Conservation (phyloP, 2,329 filamentous ascomycete species). For the Ascochyta viciae-villosae region DNA sequence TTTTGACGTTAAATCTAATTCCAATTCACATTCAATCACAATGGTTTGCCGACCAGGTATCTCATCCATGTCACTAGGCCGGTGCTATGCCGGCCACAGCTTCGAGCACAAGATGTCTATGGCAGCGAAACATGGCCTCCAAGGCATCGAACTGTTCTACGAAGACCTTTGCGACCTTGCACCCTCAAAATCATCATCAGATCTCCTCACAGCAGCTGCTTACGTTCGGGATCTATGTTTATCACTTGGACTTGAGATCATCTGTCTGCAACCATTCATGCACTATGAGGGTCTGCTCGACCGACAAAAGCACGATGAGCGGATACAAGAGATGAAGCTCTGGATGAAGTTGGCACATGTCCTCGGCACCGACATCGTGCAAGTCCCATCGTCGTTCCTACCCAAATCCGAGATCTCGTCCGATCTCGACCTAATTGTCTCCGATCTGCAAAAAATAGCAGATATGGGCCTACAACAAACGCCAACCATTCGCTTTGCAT, state of each 20-base stretch:
- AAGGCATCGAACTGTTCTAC: slow-evolving; percentile 78
- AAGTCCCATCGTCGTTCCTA: slow-evolving; percentile 76
- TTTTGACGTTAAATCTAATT: background rate
- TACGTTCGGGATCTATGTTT: slow-evolving; percentile 65
- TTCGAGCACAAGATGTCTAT: slow-evolving; percentile 72
- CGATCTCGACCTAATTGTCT: slow-evolving; percentile 63
- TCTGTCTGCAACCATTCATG: slow-evolving; percentile 78
- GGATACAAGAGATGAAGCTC: slow-evolving; percentile 68
- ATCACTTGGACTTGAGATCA: slow-evolving; percentile 62
- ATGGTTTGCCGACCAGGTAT: slow-evolving; percentile 70
- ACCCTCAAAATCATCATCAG: slow-evolving; percentile 50
- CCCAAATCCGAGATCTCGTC: slow-evolving; percentile 58
- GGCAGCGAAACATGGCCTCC: slow-evolving; percentile 69
- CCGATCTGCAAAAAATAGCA: slow-evolving; percentile 69
- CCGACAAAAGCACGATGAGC: slow-evolving; percentile 62
- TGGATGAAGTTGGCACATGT: slow-evolving; percentile 73
- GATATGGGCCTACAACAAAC: slow-evolving; percentile 67
- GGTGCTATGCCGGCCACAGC: slow-evolving; percentile 70
- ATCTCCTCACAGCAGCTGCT: slow-evolving; percentile 65
- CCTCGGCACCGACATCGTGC: slow-evolving; percentile 73
- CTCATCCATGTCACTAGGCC: slow-evolving; percentile 78
- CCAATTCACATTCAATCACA: slow-evolving; percentile 9
- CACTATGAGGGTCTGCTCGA: slow-evolving; percentile 78
- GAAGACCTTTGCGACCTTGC: slow-evolving; percentile 75
- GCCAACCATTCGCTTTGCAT: slow-evolving; percentile 71